Conservation (phyloP, 2,329 filamentous ascomycete genomes). For the Alternaria longipes region DNA sequence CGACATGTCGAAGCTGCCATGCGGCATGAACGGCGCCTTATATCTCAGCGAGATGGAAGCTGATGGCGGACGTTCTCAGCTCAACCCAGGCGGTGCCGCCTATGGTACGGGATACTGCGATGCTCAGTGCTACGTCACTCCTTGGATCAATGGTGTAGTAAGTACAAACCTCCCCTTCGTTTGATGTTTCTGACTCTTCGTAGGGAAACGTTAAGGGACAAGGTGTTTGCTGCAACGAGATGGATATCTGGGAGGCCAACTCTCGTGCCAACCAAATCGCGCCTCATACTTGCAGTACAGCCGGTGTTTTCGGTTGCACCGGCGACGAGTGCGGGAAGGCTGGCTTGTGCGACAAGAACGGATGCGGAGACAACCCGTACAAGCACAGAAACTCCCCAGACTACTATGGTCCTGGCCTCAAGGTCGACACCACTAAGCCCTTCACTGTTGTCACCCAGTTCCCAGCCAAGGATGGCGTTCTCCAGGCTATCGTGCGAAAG, state of each 20-base stretch:
- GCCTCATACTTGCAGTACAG: conserved; percentile 60
- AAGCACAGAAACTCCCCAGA: conserved; percentile 28
- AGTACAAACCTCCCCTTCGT: conserved; percentile 15
- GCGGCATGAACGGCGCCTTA: conserved; percentile 54
- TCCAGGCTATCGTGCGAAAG: conserved; percentile 70
- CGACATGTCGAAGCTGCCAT: conserved; percentile 61
- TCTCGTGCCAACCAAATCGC: conserved; percentile 56
- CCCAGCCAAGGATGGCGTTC: conserved; percentile 64
- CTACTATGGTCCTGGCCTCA: conserved; percentile 48
- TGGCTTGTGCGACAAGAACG: conserved; percentile 50
- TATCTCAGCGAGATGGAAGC: conserved; percentile 53
- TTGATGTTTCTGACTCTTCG: conserved; percentile 50
- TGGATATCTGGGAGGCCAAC: conserved; percentile 67
- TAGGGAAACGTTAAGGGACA: conserved; percentile 55
- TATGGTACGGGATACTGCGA: conserved; percentile 69
- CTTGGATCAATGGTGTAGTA: conserved; percentile 51
- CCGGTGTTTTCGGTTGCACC: conserved; percentile 54
- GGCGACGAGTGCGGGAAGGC: conserved; percentile 53
- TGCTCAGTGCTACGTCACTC: conserved; percentile 57
- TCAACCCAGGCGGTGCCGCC: conserved; percentile 62
- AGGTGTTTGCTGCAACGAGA: conserved; percentile 64
- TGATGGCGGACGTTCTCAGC: conserved; percentile 45
- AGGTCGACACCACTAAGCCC: conserved; percentile 67
- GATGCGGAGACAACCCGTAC: conserved; percentile 50
- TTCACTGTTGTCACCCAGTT: conserved; percentile 76